These are phyloP conservation scores for Trichoderma atrobrunneum DNA, from an alignment of 2,329 filamentous ascomycete genomes.

Conservation along the genomic window DNA sequence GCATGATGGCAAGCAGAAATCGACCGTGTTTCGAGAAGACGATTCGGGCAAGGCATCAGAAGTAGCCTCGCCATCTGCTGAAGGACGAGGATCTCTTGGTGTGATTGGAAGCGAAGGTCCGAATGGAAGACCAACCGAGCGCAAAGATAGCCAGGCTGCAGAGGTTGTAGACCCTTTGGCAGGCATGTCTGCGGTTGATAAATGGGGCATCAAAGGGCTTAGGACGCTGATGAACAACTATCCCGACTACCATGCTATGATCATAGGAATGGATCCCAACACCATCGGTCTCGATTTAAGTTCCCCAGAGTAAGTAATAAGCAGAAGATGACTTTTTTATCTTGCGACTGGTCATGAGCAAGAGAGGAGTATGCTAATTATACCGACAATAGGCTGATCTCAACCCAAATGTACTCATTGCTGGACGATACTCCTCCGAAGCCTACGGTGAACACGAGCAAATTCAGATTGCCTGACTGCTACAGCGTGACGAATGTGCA, in stretches of 20 bases:
- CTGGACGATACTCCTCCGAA: slow-evolving; percentile 59
- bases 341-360: neutral
- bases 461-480: slow-evolving; percentile 61
- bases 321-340: no score
- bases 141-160: slow-evolving; percentile 38
- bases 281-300: slow-evolving; percentile 57
- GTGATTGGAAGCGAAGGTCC: slow-evolving; percentile 47
- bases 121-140: slow-evolving; percentile 42
- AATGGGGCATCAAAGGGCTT: slow-evolving; percentile 63
- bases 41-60: slow-evolving; percentile 37
- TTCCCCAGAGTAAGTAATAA: slow-evolving; percentile 52
- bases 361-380: neutral
- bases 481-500: slow-evolving; percentile 66
- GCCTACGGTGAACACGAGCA: slow-evolving; percentile 49
- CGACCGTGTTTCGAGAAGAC: slow-evolving; percentile 46
- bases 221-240: slow-evolving; percentile 62
- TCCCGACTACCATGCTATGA: slow-evolving; percentile 59
- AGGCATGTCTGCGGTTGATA: slow-evolving; percentile 61
- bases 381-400: slow-evolving; percentile 46
- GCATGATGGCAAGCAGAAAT: slow-evolving; percentile 43
- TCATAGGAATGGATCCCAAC: slow-evolving; percentile 58
- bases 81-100: slow-evolving; percentile 43
- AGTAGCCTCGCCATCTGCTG: slow-evolving; percentile 30
- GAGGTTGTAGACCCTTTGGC: slow-evolving; percentile 56
- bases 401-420: slow-evolving; percentile 59